Percentiles rank a stretch among this genome's conserved stretches.
Evolutionary conservation across 345 rosid genomes (phyloP).

Genomic region (Barbarea vulgaris): DNA sequence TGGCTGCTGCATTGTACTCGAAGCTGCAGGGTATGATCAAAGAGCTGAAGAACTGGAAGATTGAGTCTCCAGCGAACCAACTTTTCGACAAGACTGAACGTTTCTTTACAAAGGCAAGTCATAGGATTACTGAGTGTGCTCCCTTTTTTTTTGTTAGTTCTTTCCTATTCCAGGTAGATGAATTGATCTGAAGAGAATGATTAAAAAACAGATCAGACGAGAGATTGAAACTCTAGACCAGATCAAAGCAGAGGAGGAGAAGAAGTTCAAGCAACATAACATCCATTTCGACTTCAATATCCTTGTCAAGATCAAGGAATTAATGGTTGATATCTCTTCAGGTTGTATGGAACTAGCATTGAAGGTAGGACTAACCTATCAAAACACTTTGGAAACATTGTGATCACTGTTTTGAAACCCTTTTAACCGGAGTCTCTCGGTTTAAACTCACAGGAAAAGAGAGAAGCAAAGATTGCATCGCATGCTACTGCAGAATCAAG

Average conservation of each 20-base stretch:
- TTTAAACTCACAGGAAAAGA: slow-evolving; percentile 58
- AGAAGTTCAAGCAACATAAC: slow-evolving; percentile 66
- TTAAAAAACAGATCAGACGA: slow-evolving; percentile 72
- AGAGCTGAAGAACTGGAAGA: slow-evolving; percentile 71
- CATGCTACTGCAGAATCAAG: slow-evolving; percentile 12
- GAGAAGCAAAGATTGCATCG: slow-evolving; percentile 50
- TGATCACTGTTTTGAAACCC: slow-evolving; percentile 4
- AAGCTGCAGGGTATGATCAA: slow-evolving; percentile 56
- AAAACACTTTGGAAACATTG: neutral
- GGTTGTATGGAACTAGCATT: slow-evolving; percentile 82
- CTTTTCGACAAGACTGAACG: slow-evolving; percentile 75
- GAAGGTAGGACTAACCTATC: slow-evolving; percentile 49
- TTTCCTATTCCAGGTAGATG: slow-evolving; percentile 2
- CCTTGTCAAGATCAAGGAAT: slow-evolving; percentile 65
- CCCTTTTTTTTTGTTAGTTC: neutral
- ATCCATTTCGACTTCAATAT: slow-evolving; percentile 72
- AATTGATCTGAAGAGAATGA: slow-evolving; percentile 6
- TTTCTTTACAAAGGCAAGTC: slow-evolving; percentile 72
- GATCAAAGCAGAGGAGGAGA: slow-evolving; percentile 69
- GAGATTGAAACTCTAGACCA: slow-evolving; percentile 73
- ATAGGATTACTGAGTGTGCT: slow-evolving; percentile 2
- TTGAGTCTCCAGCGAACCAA: slow-evolving; percentile 57
- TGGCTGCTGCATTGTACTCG: slow-evolving; percentile 58
- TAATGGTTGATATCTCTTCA: slow-evolving; percentile 84
- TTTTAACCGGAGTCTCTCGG: neutral